Evolutionary conservation across 768 basidiomycete genomes (phyloP).

Genomic region (Pholiota conissans): DNA sequence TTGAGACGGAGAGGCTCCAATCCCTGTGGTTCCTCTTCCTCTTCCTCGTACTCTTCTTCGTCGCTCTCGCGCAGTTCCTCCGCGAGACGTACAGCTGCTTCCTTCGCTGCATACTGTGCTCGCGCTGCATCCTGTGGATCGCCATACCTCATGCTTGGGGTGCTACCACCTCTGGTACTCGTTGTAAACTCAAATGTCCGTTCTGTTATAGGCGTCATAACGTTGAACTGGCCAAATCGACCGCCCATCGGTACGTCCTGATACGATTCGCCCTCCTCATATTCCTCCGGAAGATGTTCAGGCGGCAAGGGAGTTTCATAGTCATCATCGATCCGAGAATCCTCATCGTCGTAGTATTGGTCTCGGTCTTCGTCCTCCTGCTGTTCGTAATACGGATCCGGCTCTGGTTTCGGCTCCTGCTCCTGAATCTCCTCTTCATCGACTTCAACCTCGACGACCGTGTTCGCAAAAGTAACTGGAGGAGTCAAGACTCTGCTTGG

Average conservation of each 20-base stretch:
- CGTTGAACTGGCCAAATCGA: constrained; percentile 79
- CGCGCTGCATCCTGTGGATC: constrained; percentile 22
- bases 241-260: constrained; percentile 64
- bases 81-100: constrained; percentile 53
- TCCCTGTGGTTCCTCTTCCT: constrained; percentile 16
- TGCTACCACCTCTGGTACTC: constrained; percentile 51
- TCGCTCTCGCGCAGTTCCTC: constrained; percentile 44
- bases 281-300: constrained; percentile 27
- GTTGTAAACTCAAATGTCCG: constrained; percentile 83
- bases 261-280: constrained; percentile 41
- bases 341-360: constrained; percentile 29
- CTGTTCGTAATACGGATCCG: constrained; percentile 31
- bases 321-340: constrained; percentile 29
- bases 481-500: constrained; percentile 16
- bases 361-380: constrained; percentile 29
- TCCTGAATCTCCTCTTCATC: constrained; percentile 32
- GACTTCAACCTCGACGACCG: constrained; percentile 31
- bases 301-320: constrained; percentile 30
- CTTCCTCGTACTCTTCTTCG: constrained; percentile 27
- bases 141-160: constrained; percentile 37
- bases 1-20: constrained; percentile 31
- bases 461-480: constrained; percentile 20
- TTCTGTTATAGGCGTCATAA: constrained; percentile 98
- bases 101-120: constrained; percentile 47
- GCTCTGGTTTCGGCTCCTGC: constrained; percentile 24